Percentiles rank a stretch among this genome's conserved stretches.
phyloP scores from a whole-genome alignment of 164 flowering plant genomes.

The Nelumbo lutea region DNA sequence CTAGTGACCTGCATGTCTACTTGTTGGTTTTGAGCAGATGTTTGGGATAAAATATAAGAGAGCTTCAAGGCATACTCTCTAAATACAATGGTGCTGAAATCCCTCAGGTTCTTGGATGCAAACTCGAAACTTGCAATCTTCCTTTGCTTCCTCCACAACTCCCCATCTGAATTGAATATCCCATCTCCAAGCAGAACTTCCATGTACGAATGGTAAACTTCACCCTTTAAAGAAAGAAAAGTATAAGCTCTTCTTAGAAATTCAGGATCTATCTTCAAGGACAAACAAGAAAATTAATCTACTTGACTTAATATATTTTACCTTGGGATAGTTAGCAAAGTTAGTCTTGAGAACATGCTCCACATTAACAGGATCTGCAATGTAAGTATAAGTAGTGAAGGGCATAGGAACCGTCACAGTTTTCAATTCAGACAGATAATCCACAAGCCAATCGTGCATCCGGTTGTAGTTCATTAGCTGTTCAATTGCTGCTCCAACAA shows the following conservation, averaged over 20 bases:
- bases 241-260: background rate
- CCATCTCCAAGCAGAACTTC: constrained; percentile 92
- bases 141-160: constrained; percentile 81
- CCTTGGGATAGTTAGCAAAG: constrained; percentile 92
- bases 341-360: constrained; percentile 84
- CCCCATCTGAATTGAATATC: constrained; percentile 88
- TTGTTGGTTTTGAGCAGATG: constrained; percentile 38
- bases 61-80: constrained; percentile 82
- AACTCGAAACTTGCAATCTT: constrained; percentile 94
- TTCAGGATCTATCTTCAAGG: no score
- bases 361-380: constrained; percentile 83
- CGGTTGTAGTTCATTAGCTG: constrained; percentile 65
- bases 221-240: constrained; percentile 42
- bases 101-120: constrained; percentile 90
- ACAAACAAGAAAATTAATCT: background rate
- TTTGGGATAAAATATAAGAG: constrained; percentile 46
- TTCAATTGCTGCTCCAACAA: constrained; percentile 77
- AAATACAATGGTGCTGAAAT: constrained; percentile 81
- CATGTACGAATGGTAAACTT: constrained; percentile 83
- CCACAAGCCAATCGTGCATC: constrained; percentile 90
- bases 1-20: constrained; percentile 81
- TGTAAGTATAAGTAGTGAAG: constrained; percentile 78
- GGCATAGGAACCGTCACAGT: constrained; percentile 87
- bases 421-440: constrained; percentile 46
- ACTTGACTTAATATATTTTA: constrained; percentile 11